phyloP scores from a whole-genome alignment of 176 grass and related monocot species.

The Pontederia paniculata region DNA sequence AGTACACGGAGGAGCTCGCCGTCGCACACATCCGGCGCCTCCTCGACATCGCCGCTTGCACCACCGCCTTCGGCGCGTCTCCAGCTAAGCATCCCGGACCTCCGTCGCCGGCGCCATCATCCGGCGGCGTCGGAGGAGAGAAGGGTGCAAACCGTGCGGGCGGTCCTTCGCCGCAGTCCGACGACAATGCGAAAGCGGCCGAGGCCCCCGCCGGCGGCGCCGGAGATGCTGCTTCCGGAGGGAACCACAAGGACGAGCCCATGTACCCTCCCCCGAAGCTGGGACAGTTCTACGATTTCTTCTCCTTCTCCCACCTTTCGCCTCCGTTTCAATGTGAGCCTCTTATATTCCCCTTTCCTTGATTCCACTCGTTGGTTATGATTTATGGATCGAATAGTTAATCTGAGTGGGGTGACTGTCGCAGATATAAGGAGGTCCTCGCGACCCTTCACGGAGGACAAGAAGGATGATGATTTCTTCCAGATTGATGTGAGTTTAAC shows the following conservation, averaged over 20 bases:
- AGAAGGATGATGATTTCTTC: slow-evolving; percentile 76
- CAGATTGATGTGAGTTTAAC: slow-evolving; percentile 80
- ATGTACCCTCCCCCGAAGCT: slow-evolving; percentile 94
- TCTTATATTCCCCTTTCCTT: background rate
- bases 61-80: slow-evolving; percentile 50
- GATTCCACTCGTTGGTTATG: background rate
- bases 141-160: background rate
- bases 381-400: background rate
- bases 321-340: slow-evolving; percentile 72
- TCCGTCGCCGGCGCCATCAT: slow-evolving; percentile 7
- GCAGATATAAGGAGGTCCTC: slow-evolving; percentile 74
- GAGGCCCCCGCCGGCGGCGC: background rate
- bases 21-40: slow-evolving; percentile 64
- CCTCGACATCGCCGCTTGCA: slow-evolving; percentile 84
- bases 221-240: background rate
- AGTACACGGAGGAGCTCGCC: slow-evolving; percentile 87
- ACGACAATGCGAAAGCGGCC: background rate
- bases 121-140: slow-evolving; percentile 3
- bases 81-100: slow-evolving; percentile 29
- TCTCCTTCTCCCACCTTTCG: slow-evolving; percentile 78
- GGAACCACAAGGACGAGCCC: slow-evolving; percentile 48
- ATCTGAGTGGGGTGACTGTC: background rate
- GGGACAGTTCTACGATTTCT: slow-evolving; percentile 88
- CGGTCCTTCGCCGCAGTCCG: background rate
- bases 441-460: slow-evolving; percentile 64